Conservation (phyloP, 768 basidiomycete genomes). For the Saitozyma sp. region DNA sequence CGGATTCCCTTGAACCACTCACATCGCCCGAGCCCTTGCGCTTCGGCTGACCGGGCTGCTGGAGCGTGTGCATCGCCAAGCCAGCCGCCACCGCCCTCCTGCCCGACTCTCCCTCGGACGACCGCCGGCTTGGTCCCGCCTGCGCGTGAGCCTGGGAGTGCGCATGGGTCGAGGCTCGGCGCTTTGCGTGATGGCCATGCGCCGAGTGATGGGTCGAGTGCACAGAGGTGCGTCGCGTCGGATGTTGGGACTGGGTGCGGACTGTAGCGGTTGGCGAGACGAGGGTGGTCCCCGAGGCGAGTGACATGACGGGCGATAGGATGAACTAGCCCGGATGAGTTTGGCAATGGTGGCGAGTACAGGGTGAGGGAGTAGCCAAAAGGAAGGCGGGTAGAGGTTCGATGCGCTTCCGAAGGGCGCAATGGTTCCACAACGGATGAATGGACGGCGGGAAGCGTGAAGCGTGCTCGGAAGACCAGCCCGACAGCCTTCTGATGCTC, state of each 20-base stretch:
- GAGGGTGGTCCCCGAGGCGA: conserved; percentile 22
- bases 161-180: conserved; percentile 7
- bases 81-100: conserved; percentile 35
- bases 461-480: too few species aligned
- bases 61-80: conserved; percentile 23
- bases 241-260: not conserved
- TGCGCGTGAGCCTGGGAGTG: conserved; percentile 14
- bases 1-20: conserved; percentile 4
- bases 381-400: too few species aligned
- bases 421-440: too few species aligned
- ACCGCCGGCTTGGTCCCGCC: conserved; percentile 21
- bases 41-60: conserved; percentile 22
- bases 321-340: too few species aligned
- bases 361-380: too few species aligned
- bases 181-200: conserved; percentile 8
- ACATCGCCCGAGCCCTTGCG: conserved; percentile 30
- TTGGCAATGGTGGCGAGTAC: too few species aligned
- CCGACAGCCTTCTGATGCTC: too few species aligned
- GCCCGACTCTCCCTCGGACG: conserved; percentile 32
- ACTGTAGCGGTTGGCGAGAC: conserved; percentile 23
- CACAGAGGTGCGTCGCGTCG: conserved; percentile 1
- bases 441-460: too few species aligned
- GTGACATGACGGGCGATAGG: conserved; percentile 19
- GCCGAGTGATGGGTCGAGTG: conserved; percentile 8
- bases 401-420: too few species aligned